These are phyloP conservation scores for Collybia nuda DNA, from an alignment of 768 basidiomycete genomes.

Conservation along the genomic window DNA sequence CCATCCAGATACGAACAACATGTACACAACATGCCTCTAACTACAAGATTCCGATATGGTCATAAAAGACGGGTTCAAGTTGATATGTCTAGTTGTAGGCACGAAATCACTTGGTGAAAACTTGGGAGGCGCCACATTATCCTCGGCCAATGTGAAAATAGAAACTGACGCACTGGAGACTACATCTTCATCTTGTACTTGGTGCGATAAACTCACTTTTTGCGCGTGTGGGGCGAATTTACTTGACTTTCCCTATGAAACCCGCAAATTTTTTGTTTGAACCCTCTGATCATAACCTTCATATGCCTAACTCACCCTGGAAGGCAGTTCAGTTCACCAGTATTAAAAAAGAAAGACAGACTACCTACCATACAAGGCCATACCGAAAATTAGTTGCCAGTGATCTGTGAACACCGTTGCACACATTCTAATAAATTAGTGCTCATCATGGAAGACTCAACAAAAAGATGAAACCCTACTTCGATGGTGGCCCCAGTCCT, in stretches of 20 bases:
- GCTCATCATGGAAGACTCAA: background rate
- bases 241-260: conserved; percentile 80
- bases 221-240: conserved; percentile 94
- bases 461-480: conserved; percentile 34
- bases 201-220: conserved; percentile 85
- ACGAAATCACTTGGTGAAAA: conserved; percentile 29
- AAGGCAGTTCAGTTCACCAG: background rate
- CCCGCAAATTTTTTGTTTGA: background rate
- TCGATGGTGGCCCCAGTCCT: conserved; percentile 93
- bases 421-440: conserved; percentile 60
- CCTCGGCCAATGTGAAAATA: background rate
- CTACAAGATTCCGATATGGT: too few species aligned
- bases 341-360: background rate
- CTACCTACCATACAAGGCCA: conserved; percentile 88
- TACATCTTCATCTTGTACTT: conserved; percentile 85
- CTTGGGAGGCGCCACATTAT: conserved; percentile 10
- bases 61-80: too few species aligned
- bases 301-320: conserved; percentile 20
- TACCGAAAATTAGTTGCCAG: conserved; percentile 92
- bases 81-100: too few species aligned
- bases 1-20: too few species aligned
- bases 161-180: conserved; percentile 73
- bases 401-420: conserved; percentile 89
- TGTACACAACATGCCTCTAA: too few species aligned
- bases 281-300: background rate